Evolutionary conservation across 2,329 filamentous ascomycete species (phyloP).

Genomic region (Penicillium griseofulvum): DNA sequence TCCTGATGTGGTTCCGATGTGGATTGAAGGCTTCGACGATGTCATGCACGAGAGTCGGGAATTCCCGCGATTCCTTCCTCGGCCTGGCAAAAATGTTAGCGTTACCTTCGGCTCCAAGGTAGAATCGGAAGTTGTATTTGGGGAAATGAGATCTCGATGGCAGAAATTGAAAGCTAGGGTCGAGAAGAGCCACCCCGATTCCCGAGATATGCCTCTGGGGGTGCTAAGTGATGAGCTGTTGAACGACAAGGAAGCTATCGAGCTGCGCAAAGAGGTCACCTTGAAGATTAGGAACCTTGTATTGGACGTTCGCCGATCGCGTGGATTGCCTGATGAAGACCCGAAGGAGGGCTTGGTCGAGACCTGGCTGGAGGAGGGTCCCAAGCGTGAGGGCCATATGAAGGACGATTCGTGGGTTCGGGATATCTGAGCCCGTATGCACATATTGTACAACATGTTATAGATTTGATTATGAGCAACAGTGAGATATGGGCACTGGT

Average conservation of each 20-base stretch:
- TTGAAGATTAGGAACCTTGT: slow-evolving; percentile 75
- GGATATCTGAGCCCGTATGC: slow-evolving; percentile 46
- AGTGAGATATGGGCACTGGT: background rate
- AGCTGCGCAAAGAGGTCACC: slow-evolving; percentile 77
- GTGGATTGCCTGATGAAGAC: slow-evolving; percentile 78
- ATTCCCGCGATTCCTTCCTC: slow-evolving; percentile 78
- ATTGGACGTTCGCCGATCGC: slow-evolving; percentile 67
- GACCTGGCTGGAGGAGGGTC: slow-evolving; percentile 68
- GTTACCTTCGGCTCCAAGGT: slow-evolving; percentile 64
- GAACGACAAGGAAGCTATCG: slow-evolving; percentile 70
- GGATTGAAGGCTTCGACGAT: slow-evolving; percentile 83
- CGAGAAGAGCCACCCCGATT: slow-evolving; percentile 46
- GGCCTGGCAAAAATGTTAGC: slow-evolving; percentile 64
- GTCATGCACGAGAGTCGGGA: slow-evolving; percentile 81
- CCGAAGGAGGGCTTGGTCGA: slow-evolving; percentile 72
- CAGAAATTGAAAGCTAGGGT: slow-evolving; percentile 58
- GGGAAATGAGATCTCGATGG: slow-evolving; percentile 74
- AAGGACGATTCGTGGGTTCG: slow-evolving; percentile 61
- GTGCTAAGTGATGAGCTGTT: slow-evolving; percentile 65
- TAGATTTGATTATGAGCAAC: slow-evolving; percentile 7
- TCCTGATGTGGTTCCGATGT: slow-evolving; percentile 89
- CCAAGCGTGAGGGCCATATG: slow-evolving; percentile 55
- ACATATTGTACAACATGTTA: slow-evolving; percentile 19
- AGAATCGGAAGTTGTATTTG: slow-evolving; percentile 72
- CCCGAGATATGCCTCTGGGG: slow-evolving; percentile 45